Evolutionary conservation across 176 grass and related monocot species (phyloP), one percentile per base, ranked within the genome.

Genomic region (Phoenix dactylifera): DNA sequence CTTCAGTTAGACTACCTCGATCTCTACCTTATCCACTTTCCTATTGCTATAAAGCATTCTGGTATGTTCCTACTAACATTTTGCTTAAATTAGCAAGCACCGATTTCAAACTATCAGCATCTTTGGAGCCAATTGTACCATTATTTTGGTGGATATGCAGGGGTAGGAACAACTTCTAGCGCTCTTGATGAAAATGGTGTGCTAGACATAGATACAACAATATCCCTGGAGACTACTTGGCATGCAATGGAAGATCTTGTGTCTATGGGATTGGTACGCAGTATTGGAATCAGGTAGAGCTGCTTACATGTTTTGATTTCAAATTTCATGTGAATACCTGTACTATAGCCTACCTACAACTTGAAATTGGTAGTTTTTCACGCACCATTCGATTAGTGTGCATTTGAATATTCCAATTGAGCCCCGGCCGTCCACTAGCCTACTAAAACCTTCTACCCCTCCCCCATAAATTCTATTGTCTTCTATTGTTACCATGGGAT

Each of bases 231-330:
- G 79, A 91, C 92, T 35, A 97, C 87, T n/a, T 97, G 92, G 92
- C 92, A 88, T 80, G 80, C 86, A 4, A 91, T 97, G 87, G 92
- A 97, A 67, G 83, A 88, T 50, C 92, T 97, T 77, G 92, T 91
- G 74, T 85, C 87, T 6, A 67, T 63, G 75, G 81, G 84, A 75
- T 51, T 97, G 50, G 92, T 80, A 22, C 78, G 69, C 15, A 88
- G 80, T 69, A 97, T 97, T 24, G 87, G 92, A 44, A 91, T 97
- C 57, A 91, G 92, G 92, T 97, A 62, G 67, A 79, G 5, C 22
- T 3, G 1, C 35, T 44, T 44, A 44, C 7, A 44, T 44, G 35
- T 44, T 44, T 44, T 2, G 6, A 3, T 9, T 44, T 44, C 12
- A 12, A 12, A 44, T 44, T 12, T 44, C 35, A 44, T 10, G 35